Evolutionary conservation across 768 basidiomycete genomes (phyloP).

Genomic region (Amanita exitialis): DNA sequence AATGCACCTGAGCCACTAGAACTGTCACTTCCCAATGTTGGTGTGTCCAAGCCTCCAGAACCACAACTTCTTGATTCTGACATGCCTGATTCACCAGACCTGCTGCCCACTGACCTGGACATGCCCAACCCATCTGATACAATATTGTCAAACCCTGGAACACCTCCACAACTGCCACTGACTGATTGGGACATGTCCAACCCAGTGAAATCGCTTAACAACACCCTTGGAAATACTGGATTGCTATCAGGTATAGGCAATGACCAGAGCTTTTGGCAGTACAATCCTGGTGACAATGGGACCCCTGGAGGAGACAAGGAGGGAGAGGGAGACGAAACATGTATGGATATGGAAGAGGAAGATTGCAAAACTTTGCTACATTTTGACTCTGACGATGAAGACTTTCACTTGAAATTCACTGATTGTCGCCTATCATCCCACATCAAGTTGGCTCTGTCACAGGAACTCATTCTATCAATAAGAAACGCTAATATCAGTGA

Average conservation of each 20-base stretch:
- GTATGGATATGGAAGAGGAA: not conserved
- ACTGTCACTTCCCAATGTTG: no score
- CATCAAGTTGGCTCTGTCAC: not conserved
- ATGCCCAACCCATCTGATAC: no score
- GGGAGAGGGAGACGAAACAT: not conserved
- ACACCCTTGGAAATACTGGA: not conserved
- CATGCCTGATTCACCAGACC: no score
- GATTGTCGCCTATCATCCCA: not conserved
- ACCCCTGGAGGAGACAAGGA: not conserved
- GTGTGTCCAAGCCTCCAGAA: no score
- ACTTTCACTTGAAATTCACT: not conserved
- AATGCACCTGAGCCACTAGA: no score
- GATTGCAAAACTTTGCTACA: not conserved
- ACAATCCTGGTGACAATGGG: not conserved
- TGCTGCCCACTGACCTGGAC: no score
- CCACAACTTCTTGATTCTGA: no score
- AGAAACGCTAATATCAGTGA: constrained; percentile 1
- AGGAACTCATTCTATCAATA: constrained; percentile 2
- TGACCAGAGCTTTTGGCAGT: not conserved
- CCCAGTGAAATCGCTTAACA: not conserved
- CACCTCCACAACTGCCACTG: no score
- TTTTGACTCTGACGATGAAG: not conserved
- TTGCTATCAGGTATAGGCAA: not conserved
- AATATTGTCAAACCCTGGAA: no score
- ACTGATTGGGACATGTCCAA: not conserved